These are phyloP conservation scores for Alternaria brassicae DNA, from an alignment of 2,329 filamentous ascomycete species.

Conservation along the genomic window DNA sequence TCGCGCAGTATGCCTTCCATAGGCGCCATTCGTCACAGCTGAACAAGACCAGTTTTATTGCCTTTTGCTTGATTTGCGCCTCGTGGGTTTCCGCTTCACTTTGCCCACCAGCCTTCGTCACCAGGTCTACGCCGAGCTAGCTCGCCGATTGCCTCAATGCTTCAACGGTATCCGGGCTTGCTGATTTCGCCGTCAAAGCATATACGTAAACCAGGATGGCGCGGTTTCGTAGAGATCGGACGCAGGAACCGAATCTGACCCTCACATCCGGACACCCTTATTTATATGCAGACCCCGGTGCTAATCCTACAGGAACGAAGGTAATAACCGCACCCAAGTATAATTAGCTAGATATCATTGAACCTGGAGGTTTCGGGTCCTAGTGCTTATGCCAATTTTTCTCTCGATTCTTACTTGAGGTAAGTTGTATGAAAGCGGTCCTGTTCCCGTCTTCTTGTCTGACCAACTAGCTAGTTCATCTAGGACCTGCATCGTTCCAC, in stretches of 20 bases:
- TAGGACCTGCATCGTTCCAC: conserved; percentile 37
- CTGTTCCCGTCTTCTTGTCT: conserved; percentile 30
- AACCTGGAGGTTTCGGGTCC: conserved; percentile 31
- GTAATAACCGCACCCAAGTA: conserved; percentile 21
- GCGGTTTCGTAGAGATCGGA: conserved; percentile 12
- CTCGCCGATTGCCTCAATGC: conserved; percentile 5
- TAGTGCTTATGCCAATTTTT: conserved; percentile 49
- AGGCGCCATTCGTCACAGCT: conserved; percentile 45
- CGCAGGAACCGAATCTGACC: conserved; percentile 26
- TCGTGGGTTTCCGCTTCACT: conserved; percentile 36
- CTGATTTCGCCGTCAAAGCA: conserved; percentile 13
- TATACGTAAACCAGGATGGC: conserved; percentile 13
- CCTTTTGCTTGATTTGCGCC: conserved; percentile 24
- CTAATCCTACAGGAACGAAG: conserved; percentile 35
- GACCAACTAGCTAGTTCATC: conserved; percentile 37
- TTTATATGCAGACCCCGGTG: conserved; percentile 40
- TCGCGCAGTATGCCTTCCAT: conserved; percentile 40
- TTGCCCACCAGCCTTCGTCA: conserved; percentile 15
- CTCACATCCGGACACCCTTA: conserved; percentile 30
- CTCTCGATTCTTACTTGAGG: conserved; percentile 36
- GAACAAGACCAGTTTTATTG: conserved; percentile 38
- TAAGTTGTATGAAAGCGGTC: conserved; percentile 46
- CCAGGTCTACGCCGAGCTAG: conserved; percentile 15
- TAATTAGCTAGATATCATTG: conserved; percentile 36
- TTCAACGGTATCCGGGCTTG: conserved; percentile 8